Evolutionary conservation across 129 eudicot genomes (phyloP).

Genomic region (Silybum marianum): DNA sequence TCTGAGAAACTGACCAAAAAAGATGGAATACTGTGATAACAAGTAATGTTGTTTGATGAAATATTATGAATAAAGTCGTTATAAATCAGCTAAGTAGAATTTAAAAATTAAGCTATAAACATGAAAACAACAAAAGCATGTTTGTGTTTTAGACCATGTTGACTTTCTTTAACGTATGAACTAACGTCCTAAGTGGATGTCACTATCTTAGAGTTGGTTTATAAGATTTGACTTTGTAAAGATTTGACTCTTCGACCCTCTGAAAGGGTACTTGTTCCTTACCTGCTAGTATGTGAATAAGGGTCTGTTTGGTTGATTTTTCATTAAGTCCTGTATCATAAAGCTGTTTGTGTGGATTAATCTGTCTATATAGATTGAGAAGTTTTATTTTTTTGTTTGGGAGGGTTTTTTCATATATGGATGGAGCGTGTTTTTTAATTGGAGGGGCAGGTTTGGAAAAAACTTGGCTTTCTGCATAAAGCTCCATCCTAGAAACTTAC

Average conservation of each 20-base stretch:
- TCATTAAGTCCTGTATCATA: no score
- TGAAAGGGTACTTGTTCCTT: conserved; percentile 21
- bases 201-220: conserved; percentile 17
- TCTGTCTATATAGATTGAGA: no score
- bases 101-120: neutral
- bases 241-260: conserved; percentile 10
- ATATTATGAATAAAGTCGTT: neutral
- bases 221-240: neutral
- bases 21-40: conserved; percentile 3
- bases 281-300: conserved; percentile 14
- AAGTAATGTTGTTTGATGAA: conserved; percentile 6
- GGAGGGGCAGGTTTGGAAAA: no score
- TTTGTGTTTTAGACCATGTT: conserved; percentile 18
- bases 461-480: no score
- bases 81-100: neutral
- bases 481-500: no score
- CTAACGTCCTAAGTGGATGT: conserved; percentile 14
- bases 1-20: conserved; percentile 1
- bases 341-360: no score
- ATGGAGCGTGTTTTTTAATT: no score
- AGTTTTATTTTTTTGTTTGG: no score
- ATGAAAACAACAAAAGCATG: conserved; percentile 2
- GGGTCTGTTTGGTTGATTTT: no score
- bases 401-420: no score
- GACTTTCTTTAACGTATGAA: conserved; percentile 10